These are phyloP conservation scores for Hydnum rufescens DNA, from an alignment of 768 basidiomycete species.

Conservation along the genomic window DNA sequence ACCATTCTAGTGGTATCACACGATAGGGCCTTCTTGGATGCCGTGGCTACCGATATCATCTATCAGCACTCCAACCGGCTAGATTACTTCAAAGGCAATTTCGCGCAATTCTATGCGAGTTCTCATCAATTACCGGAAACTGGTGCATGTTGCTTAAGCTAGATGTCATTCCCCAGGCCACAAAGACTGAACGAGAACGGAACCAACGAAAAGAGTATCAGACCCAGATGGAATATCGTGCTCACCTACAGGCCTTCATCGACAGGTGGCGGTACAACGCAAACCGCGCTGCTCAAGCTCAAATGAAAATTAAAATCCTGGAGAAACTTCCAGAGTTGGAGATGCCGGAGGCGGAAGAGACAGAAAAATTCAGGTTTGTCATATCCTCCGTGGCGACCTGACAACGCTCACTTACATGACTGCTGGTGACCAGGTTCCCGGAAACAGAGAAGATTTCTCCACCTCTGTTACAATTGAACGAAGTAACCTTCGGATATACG, in stretches of 20 bases:
- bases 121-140: constrained; percentile 22
- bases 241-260: constrained; percentile 92
- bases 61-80: constrained; percentile 83
- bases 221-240: constrained; percentile 83
- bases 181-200: constrained; percentile 69
- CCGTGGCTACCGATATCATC: constrained; percentile 95
- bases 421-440: constrained; percentile 41
- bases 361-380: constrained; percentile 69
- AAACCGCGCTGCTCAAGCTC: constrained; percentile 83
- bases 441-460: constrained; percentile 96
- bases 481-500: constrained; percentile 77
- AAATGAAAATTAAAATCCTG: constrained; percentile 47
- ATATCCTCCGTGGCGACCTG: background rate
- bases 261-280: constrained; percentile 98
- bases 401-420: background rate
- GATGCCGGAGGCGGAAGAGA: constrained; percentile 83
- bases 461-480: constrained; percentile 78
- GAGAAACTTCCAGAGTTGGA: constrained; percentile 87
- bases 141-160: background rate
- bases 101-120: constrained; percentile 86
- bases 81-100: constrained; percentile 99
- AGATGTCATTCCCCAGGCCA: background rate
- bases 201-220: constrained; percentile 92
- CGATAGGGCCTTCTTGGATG: constrained; percentile 92
- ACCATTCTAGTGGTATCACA: constrained; percentile 92